Percentiles rank a stretch among this genome's conserved stretches.
Evolutionary conservation across 108 stramenopile genomes (phyloP).

Genomic region (Schizochytrium sp.): DNA sequence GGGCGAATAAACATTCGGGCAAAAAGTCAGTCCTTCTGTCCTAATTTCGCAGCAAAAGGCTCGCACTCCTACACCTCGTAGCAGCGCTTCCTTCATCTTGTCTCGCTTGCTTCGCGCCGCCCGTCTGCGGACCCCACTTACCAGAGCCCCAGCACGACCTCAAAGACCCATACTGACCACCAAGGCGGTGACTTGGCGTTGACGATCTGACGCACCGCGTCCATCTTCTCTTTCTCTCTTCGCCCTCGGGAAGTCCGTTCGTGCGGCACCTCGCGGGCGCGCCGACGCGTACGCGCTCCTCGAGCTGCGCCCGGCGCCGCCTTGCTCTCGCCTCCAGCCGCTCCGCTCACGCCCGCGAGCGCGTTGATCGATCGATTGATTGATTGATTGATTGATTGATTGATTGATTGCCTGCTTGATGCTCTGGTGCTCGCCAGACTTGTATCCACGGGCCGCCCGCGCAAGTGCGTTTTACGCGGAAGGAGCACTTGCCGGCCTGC

Average conservation of each 20-base stretch:
- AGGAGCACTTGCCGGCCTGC: too few relatives aligned
- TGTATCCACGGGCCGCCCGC: too few relatives aligned
- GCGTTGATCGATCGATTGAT: too few relatives aligned
- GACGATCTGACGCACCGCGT: not conserved
- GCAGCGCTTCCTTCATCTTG: not conserved
- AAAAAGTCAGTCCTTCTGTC: not conserved
- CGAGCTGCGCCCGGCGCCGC: not conserved
- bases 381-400: too few relatives aligned
- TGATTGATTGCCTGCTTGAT: too few relatives aligned
- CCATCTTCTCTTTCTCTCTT: not conserved
- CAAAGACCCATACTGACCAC: not conserved
- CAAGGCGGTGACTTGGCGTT: not conserved
- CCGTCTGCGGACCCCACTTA: not conserved
- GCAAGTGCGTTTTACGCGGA: too few relatives aligned
- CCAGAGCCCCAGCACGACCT: not conserved
- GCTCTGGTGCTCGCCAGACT: too few relatives aligned
- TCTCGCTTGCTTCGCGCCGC: not conserved
- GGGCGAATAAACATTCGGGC: not conserved
- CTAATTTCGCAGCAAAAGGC: not conserved
- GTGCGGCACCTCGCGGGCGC: not conserved
- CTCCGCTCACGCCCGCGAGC: too few relatives aligned
- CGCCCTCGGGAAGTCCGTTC: not conserved
- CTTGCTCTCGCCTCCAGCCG: too few relatives aligned
- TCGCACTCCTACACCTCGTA: not conserved
- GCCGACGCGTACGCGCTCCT: not conserved